Evolutionary conservation across 2,329 filamentous ascomycete genomes (phyloP).

Genomic region (Sclerotiophoma versabilis): DNA sequence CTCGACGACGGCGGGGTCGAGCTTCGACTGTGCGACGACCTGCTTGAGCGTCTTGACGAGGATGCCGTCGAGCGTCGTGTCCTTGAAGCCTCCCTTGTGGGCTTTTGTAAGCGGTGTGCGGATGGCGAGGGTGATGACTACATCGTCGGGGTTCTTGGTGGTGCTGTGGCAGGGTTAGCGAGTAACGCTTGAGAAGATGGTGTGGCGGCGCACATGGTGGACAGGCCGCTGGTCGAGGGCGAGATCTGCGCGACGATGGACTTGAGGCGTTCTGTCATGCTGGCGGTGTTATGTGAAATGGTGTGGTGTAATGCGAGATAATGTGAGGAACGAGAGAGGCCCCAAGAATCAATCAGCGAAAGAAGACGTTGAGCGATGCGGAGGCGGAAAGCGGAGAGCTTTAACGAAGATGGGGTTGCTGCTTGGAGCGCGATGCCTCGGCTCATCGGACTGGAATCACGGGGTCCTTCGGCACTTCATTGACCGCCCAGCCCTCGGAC

Average conservation of each 20-base stretch:
- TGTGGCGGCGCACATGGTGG: conserved; percentile 71
- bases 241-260: conserved; percentile 88
- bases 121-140: conserved; percentile 92
- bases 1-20: conserved; percentile 82
- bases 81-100: conserved; percentile 92
- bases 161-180: conserved; percentile 62
- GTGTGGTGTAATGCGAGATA: neutral
- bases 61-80: conserved; percentile 87
- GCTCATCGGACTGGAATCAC: conserved; percentile 25
- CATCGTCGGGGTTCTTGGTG: conserved; percentile 91
- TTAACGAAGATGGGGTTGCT: conserved; percentile 50
- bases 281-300: conserved; percentile 14
- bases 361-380: conserved; percentile 11
- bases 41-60: conserved; percentile 80
- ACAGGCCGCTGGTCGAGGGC: conserved; percentile 73
- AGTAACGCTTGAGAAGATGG: neutral
- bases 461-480: conserved; percentile 19
- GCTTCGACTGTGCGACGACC: conserved; percentile 68
- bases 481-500: conserved; percentile 10
- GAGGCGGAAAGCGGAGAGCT: conserved; percentile 50
- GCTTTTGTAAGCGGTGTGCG: conserved; percentile 90
- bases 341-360: neutral
- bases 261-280: conserved; percentile 76
- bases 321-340: neutral
- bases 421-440: conserved; percentile 54